A percentile compares a stretch with the other conserved stretches of the same genome.
phyloP scores from a whole-genome alignment of 1,139 yeast species.

The Kodamaea fungicola region DNA sequence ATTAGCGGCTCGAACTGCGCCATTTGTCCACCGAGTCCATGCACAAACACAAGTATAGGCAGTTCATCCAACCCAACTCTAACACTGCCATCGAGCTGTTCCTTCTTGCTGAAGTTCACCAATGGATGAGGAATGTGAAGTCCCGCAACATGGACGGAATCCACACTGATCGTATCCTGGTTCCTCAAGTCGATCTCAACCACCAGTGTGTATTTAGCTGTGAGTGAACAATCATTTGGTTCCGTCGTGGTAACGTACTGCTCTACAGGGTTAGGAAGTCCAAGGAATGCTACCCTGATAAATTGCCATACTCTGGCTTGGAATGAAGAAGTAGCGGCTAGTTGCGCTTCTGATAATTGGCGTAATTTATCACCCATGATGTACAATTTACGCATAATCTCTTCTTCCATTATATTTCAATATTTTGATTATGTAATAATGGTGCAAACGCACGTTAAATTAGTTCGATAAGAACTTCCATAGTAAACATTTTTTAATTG shows the following conservation, averaged over 20 bases:
- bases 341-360: constrained; percentile 6
- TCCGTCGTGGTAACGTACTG: constrained; percentile 36
- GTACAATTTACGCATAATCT: too few species aligned
- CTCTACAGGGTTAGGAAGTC: constrained; percentile 35
- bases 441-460: too few species aligned
- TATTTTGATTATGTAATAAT: too few species aligned
- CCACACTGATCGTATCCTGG: constrained; percentile 25
- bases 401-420: too few species aligned
- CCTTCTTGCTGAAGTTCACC: constrained; percentile 44
- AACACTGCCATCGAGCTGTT: constrained; percentile 20
- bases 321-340: constrained; percentile 18
- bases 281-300: constrained; percentile 20
- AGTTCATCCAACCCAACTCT: constrained; percentile 39
- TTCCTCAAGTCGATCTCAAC: constrained; percentile 30
- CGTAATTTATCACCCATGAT: constrained; percentile 2
- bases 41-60: constrained; percentile 61
- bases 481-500: too few species aligned
- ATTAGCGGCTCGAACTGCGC: constrained; percentile 67
- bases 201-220: constrained; percentile 45
- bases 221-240: constrained; percentile 54
- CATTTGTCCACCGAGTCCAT: constrained; percentile 78
- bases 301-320: constrained; percentile 25
- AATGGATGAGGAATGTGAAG: constrained; percentile 56
- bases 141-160: constrained; percentile 36
- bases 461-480: too few species aligned